These are phyloP conservation scores for Microbotryum intermedium DNA, from an alignment of 1,284 basidiomycete species.

Conservation along the genomic window DNA sequence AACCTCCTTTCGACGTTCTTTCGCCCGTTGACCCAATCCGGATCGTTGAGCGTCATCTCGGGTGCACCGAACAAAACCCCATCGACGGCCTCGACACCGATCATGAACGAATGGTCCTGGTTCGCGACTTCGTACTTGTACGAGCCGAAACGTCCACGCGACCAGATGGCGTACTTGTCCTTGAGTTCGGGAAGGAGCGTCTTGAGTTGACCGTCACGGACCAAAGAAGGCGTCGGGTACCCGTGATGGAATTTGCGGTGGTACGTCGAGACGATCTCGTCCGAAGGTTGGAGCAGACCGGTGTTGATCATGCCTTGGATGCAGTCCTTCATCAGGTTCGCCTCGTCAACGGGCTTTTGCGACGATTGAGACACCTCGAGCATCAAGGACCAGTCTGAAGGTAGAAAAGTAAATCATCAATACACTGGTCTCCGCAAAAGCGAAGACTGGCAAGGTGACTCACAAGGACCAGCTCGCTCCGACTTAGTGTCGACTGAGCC, in stretches of 20 bases:
- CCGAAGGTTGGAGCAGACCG: conserved; percentile 43
- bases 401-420: neutral
- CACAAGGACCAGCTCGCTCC: conserved; percentile 44
- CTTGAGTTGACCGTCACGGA: conserved; percentile 44
- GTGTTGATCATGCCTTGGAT: conserved; percentile 47
- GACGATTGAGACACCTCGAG: conserved; percentile 48
- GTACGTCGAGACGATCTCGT: conserved; percentile 48
- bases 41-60: conserved; percentile 43
- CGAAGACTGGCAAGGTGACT: conserved; percentile 31
- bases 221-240: conserved; percentile 46
- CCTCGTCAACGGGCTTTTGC: conserved; percentile 46
- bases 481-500: conserved; percentile 38
- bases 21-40: conserved; percentile 46
- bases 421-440: too few species aligned
- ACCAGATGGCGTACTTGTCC: conserved; percentile 43
- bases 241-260: conserved; percentile 45
- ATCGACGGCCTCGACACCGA: conserved; percentile 48
- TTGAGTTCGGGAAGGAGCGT: conserved; percentile 43
- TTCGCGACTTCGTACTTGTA: conserved; percentile 47
- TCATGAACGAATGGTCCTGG: conserved; percentile 48
- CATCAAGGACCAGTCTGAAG: conserved; percentile 41
- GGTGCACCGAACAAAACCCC: conserved; percentile 43
- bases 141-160: conserved; percentile 48
- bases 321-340: conserved; percentile 44
- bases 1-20: conserved; percentile 43